Conservation (phyloP, 108 stramenopile genomes). For the Stephanodiscus minutulus region DNA sequence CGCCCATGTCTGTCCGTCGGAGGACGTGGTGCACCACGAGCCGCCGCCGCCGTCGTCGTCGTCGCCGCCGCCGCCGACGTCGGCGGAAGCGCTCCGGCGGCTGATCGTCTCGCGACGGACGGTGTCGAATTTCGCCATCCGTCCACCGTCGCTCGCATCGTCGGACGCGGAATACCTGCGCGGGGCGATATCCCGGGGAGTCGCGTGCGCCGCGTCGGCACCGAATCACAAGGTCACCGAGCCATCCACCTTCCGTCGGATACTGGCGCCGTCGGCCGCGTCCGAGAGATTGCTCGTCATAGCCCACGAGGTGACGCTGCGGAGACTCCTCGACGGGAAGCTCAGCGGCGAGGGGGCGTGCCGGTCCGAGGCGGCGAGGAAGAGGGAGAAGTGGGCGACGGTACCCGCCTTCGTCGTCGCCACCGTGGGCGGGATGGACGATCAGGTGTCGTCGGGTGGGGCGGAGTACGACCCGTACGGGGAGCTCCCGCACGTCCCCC, state of each 20-base stretch:
- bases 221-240: constrained; percentile 76
- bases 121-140: too few species aligned
- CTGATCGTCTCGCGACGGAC: too few species aligned
- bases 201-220: constrained; percentile 60
- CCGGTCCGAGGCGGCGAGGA: constrained; percentile 49
- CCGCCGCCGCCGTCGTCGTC: too few species aligned
- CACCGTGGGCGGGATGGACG: constrained; percentile 55
- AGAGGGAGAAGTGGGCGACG: constrained; percentile 66
- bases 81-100: too few species aligned
- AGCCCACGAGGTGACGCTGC: constrained; percentile 56
- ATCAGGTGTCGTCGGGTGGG: constrained; percentile 35
- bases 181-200: constrained; percentile 61
- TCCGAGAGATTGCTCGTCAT: constrained; percentile 63
- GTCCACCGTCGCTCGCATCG: too few species aligned
- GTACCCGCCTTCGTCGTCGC: constrained; percentile 76
- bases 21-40: too few species aligned
- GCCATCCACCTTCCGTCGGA: constrained; percentile 64
- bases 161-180: not conserved
- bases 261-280: constrained; percentile 52
- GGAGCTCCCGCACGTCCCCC: constrained; percentile 58
- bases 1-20: too few species aligned
- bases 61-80: too few species aligned
- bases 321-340: constrained; percentile 24
- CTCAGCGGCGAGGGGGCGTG: constrained; percentile 45
- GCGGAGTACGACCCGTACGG: constrained; percentile 35